These are phyloP conservation scores for Yamadazyma paraphyllophila DNA, from an alignment of 805 yeast genomes.

Conservation along the genomic window DNA sequence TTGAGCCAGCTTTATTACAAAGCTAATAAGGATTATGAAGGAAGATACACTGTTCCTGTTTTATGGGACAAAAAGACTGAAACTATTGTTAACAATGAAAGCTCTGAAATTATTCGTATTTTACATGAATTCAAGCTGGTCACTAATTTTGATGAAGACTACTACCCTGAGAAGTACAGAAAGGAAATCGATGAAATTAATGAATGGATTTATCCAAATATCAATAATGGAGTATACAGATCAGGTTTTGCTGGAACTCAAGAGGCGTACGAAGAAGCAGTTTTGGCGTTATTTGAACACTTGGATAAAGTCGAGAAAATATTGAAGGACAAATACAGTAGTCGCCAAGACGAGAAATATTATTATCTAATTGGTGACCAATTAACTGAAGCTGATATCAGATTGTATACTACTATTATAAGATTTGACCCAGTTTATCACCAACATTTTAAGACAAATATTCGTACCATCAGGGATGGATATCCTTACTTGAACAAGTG, in stretches of 20 bases:
- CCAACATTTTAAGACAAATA: slow-evolving; percentile 92
- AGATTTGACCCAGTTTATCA: slow-evolving; percentile 93
- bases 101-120: slow-evolving; percentile 85
- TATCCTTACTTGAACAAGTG: slow-evolving; percentile 79
- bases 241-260: slow-evolving; percentile 85
- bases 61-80: slow-evolving; percentile 83
- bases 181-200: slow-evolving; percentile 72
- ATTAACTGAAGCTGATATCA: slow-evolving; percentile 87
- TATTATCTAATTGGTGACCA: slow-evolving; percentile 54
- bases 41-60: slow-evolving; percentile 90
- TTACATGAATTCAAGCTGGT: slow-evolving; percentile 69
- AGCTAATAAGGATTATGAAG: slow-evolving; percentile 72
- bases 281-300: slow-evolving; percentile 57
- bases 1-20: slow-evolving; percentile 71
- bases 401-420: slow-evolving; percentile 82
- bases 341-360: slow-evolving; percentile 22
- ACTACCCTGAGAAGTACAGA: slow-evolving; percentile 58
- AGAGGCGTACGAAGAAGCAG: slow-evolving; percentile 74
- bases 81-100: slow-evolving; percentile 89
- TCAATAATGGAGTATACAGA: slow-evolving; percentile 93
- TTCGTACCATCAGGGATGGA: slow-evolving; percentile 73
- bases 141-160: slow-evolving; percentile 49
- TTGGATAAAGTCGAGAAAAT: slow-evolving; percentile 69
- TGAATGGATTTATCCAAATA: slow-evolving; percentile 76
- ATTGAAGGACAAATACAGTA: slow-evolving; percentile 44